These are phyloP conservation scores for Ceratobasidium sp. DNA, from an alignment of 1,284 basidiomycete genomes.

Conservation along the genomic window DNA sequence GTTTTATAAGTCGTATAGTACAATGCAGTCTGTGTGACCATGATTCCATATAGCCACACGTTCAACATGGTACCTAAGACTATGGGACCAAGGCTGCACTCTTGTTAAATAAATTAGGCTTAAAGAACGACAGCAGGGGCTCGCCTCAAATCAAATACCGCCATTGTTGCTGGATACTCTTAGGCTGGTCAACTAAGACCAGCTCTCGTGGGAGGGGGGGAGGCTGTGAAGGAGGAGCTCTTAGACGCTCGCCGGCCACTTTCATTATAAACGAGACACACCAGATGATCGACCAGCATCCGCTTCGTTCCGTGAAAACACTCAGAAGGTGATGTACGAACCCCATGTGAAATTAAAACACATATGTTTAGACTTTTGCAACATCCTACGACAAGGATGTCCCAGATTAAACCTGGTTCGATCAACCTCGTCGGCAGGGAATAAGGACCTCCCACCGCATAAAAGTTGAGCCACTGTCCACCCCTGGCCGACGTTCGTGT, in stretches of 20 bases:
- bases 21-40: slow-evolving; percentile 37
- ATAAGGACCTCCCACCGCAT: not conserved
- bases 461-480: not conserved
- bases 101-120: no score
- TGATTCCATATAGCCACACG: slow-evolving; percentile 40
- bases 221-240: not conserved
- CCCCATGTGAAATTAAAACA: slow-evolving; percentile 4
- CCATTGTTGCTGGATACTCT: not conserved
- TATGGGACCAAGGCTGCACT: slow-evolving; percentile 23
- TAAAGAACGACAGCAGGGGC: no score
- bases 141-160: slow-evolving; percentile 13
- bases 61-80: slow-evolving; percentile 36
- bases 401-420: not conserved
- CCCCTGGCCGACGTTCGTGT: not conserved
- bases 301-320: not conserved
- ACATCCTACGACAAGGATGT: no score
- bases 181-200: not conserved
- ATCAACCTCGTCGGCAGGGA: no score
- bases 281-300: no score
- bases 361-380: not conserved
- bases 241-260: not conserved
- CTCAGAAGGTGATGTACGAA: not conserved
- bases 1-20: slow-evolving; percentile 31
- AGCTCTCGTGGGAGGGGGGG: not conserved
- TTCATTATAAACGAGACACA: not conserved